phyloP scores from a whole-genome alignment of 176 grass and related monocot species.

The Carex myosuroides region DNA sequence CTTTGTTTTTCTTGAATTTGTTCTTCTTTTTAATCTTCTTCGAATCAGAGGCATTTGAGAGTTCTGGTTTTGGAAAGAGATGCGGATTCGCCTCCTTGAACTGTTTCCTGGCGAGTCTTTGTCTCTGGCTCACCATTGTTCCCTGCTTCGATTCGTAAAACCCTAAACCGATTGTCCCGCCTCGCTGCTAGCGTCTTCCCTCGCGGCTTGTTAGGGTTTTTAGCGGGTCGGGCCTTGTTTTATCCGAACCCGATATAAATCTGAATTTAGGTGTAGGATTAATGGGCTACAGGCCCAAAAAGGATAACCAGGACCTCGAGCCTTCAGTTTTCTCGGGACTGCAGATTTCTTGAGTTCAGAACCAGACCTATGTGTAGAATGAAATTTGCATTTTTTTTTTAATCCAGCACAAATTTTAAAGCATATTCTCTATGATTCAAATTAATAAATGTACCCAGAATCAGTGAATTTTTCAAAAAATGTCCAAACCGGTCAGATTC shows the following conservation, averaged over 20 bases:
- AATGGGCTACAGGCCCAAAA: not conserved
- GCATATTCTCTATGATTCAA: no score
- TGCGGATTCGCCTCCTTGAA: slow-evolving; percentile 60
- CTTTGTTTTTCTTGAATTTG: slow-evolving; percentile 41
- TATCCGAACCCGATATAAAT: not conserved
- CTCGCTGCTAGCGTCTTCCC: not conserved
- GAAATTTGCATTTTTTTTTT: no score
- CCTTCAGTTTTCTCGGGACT: not conserved
- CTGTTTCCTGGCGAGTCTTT: slow-evolving; percentile 50
- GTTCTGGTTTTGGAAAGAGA: slow-evolving; percentile 29
- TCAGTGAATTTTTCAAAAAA: no score
- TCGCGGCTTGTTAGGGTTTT: not conserved
- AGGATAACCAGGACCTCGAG: not conserved
- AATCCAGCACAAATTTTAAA: no score
- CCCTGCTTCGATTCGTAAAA: not conserved
- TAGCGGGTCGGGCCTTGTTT: not conserved
- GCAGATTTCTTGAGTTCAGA: not conserved
- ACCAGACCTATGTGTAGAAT: no score
- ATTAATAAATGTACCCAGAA: no score
- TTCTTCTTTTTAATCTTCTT: slow-evolving; percentile 39
- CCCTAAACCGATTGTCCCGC: not conserved
- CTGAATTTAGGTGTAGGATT: not conserved
- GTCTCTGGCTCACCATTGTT: slow-evolving; percentile 71
- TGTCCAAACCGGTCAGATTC: no score
- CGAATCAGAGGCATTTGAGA: slow-evolving; percentile 20